Conservation (phyloP, 768 basidiomycete genomes). For the Lactifluus piperatus region DNA sequence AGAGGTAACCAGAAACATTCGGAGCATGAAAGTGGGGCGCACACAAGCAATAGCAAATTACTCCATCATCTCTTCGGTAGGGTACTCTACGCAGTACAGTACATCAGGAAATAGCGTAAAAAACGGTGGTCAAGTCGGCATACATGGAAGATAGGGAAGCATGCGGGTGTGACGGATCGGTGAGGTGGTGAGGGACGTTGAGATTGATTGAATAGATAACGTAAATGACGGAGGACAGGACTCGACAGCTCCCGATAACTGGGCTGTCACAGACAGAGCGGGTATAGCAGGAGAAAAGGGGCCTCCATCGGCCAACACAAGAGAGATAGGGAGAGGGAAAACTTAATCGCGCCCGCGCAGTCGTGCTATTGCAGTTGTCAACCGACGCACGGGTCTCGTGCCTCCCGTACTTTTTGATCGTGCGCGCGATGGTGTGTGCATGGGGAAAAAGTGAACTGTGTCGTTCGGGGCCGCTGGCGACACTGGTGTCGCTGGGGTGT, state of each 20-base stretch:
- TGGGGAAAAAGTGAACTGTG: not conserved
- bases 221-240: not conserved
- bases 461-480: not conserved
- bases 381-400: not conserved
- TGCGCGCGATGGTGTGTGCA: not conserved
- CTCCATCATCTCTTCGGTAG: not conserved
- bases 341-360: conserved; percentile 10
- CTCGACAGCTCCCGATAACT: not conserved
- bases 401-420: conserved; percentile 14
- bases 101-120: not conserved
- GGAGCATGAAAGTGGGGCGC: not conserved
- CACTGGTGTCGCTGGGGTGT: too few relatives aligned
- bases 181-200: not conserved
- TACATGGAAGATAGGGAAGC: conserved; percentile 3
- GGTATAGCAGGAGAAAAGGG: not conserved
- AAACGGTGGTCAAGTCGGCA: not conserved
- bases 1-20: not conserved
- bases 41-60: not conserved
- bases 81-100: not conserved
- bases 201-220: not conserved
- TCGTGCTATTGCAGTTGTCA: conserved; percentile 8
- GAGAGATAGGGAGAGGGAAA: not conserved
- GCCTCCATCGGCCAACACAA: not conserved
- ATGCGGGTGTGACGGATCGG: not conserved
- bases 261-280: not conserved